Percentiles rank a stretch among this genome's conserved stretches.
Conservation (phyloP, 371 early-diverging fungal species). For the Mortierella sp. region DNA sequence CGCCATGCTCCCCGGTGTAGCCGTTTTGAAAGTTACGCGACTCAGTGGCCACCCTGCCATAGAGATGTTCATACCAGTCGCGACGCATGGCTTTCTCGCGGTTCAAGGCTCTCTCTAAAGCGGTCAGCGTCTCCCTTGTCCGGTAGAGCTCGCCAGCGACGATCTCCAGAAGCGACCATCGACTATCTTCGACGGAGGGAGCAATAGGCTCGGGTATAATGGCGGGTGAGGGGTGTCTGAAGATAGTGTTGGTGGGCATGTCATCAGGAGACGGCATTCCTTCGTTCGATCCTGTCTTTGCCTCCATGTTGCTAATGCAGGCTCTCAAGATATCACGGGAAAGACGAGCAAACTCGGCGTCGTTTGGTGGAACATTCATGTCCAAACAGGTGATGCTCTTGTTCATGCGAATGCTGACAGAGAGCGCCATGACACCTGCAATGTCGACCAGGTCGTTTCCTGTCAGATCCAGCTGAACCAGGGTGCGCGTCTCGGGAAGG, state of each 20-base stretch:
- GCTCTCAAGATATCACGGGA: conserved; percentile 76
- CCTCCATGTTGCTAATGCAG: conserved; percentile 79
- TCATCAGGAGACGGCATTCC: conserved; percentile 40
- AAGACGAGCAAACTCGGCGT: conserved; percentile 75
- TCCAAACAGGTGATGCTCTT: conserved; percentile 78
- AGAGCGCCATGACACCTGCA: conserved; percentile 85
- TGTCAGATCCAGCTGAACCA: conserved; percentile 80
- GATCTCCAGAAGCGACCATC: conserved; percentile 37
- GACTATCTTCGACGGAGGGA: conserved; percentile 29
- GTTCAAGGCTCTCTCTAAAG: conserved; percentile 38
- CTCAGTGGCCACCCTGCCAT: conserved; percentile 2
- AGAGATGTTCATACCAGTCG: conserved; percentile 32
- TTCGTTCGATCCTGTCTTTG: conserved; percentile 48
- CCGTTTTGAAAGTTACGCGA: neutral
- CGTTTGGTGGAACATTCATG: conserved; percentile 77
- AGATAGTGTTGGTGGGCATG: conserved; percentile 47
- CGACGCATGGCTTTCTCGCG: conserved; percentile 39
- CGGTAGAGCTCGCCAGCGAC: conserved; percentile 48
- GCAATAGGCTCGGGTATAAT: conserved; percentile 46
- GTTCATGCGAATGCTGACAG: conserved; percentile 81
- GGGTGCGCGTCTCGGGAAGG: conserved; percentile 77
- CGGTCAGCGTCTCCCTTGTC: conserved; percentile 32
- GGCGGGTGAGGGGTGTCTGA: conserved; percentile 48
- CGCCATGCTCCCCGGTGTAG: neutral
- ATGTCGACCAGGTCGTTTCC: conserved; percentile 79